A percentile compares a stretch with the other conserved stretches of the same genome.
These are phyloP conservation scores for Monilinia laxa DNA, from an alignment of 2,329 filamentous ascomycete species.

Conservation along the genomic window DNA sequence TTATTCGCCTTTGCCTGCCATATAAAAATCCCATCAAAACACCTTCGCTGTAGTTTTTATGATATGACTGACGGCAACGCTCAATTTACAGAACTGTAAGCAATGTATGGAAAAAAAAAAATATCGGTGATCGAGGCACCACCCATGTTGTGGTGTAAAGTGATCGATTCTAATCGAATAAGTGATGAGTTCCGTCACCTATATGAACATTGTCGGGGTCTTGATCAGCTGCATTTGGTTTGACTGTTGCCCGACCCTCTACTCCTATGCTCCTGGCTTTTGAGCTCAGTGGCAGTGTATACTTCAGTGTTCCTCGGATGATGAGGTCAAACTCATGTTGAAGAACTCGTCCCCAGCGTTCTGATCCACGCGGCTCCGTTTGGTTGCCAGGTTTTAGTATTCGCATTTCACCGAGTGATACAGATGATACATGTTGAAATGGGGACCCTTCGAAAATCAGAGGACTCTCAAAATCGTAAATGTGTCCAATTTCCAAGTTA, in stretches of 20 bases:
- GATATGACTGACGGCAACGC: conserved; percentile 21
- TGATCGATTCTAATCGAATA: conserved; percentile 12
- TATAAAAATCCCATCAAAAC: conserved; percentile 20
- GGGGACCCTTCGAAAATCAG: conserved; percentile 88
- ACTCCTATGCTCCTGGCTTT: conserved; percentile 59
- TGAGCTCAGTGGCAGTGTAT: conserved; percentile 63
- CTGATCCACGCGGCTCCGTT: conserved; percentile 76
- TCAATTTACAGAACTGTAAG: conserved; percentile 23
- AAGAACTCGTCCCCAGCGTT: conserved; percentile 86
- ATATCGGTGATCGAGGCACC: conserved; percentile 20
- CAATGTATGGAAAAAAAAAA: conserved; percentile 19
- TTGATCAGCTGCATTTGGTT: conserved; percentile 50
- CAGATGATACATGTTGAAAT: conserved; percentile 69
- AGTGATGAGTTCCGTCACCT: conserved; percentile 23
- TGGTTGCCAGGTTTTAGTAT: conserved; percentile 82
- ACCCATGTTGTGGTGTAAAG: conserved; percentile 2
- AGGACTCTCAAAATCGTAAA: conserved; percentile 82
- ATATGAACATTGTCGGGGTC: conserved; percentile 38
- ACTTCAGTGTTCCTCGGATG: conserved; percentile 85
- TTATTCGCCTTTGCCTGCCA: conserved; percentile 21
- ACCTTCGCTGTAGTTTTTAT: conserved; percentile 22
- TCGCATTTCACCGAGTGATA: conserved; percentile 79
- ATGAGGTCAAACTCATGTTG: conserved; percentile 93
- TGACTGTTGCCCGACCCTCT: conserved; percentile 58
- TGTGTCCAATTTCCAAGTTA: conserved; percentile 88